A percentile compares a stretch with the other conserved stretches of the same genome.
Conservation (phyloP, 441 rosid genomes). For the Jatropha multifida region DNA sequence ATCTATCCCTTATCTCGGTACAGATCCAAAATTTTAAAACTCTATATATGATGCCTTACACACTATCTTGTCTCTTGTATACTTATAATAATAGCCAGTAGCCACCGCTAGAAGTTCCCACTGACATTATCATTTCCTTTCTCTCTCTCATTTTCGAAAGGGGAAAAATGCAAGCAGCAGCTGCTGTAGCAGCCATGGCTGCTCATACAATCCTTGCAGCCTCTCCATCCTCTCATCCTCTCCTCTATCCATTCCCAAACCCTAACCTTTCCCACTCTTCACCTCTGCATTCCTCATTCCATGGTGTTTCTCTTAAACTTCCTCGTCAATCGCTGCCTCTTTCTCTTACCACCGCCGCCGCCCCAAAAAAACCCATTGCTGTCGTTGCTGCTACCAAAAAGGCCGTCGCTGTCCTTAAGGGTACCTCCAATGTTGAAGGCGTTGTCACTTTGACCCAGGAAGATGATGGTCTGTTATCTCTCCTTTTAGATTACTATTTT, state of each 20-base stretch:
- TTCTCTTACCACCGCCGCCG: constrained; percentile 25
- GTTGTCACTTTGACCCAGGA: constrained; percentile 76
- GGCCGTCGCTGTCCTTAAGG: constrained; percentile 84
- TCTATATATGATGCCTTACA: too few species aligned
- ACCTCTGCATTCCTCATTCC: constrained; percentile 45
- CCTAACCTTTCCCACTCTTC: constrained; percentile 32
- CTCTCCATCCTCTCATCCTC: constrained; percentile 28
- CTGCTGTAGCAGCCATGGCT: constrained; percentile 56
- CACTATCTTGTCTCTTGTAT: too few species aligned
- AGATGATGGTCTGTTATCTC: constrained; percentile 47
- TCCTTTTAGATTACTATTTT: neutral
- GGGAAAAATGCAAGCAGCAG: constrained; percentile 37
- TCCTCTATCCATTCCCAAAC: constrained; percentile 27
- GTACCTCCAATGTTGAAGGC: constrained; percentile 76
- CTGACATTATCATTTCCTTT: constrained; percentile 24
- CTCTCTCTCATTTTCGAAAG: neutral
- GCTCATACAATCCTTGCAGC: constrained; percentile 49
- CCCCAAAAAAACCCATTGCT: constrained; percentile 37
- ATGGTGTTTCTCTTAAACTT: constrained; percentile 46
- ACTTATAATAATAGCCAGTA: too few species aligned
- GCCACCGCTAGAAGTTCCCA: too few species aligned
- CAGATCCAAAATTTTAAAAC: too few species aligned
- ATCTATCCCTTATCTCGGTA: too few species aligned
- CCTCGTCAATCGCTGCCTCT: constrained; percentile 41
- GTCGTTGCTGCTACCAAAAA: constrained; percentile 70